Base-by-base conservation (phyloP, 495 filamentous ascomycete species). In the Aspergillus nanangensis region DNA sequence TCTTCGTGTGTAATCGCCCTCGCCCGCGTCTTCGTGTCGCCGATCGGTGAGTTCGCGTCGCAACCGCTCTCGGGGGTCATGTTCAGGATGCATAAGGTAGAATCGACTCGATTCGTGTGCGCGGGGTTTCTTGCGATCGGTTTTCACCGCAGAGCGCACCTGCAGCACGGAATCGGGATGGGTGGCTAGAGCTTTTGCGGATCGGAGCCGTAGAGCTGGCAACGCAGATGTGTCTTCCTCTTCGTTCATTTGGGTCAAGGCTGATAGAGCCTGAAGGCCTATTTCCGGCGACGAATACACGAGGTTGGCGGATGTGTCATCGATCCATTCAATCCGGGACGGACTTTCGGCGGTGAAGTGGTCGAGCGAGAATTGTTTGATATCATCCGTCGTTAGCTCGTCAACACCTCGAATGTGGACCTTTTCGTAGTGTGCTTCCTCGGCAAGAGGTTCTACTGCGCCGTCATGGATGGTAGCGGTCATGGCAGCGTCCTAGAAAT, bases 241-340 rank as follows among this genome's bases (percentile, higher is more conserved):
- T 40, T 66, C 61, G 23, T 48, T 44, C 27, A 62, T 52, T 44
- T 75, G 63, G 3, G 69, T 73, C 37, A 96, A 74, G 4, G 81
- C 77, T 33, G 69, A 57, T n/a, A 98, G 76, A 11, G 90, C 92
- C 39, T 80, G 72, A 2, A 75, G 54, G 1, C 91, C 92, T n/a
- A 75, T 58, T n/a, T 83, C 80, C 15, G 84, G 65, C 19, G 74
- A 77, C 21, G 75, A 71, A 71, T 90, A 98, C 34, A 92, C 58
- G 24, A 95, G 61, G 53, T 96, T 96, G 48, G 89, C 88, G 0
- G 90, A 93, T 14, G 79, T 85, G 61, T 98, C 93, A 55, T 98
- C 86, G 50, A 98, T 91, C 93, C 93, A 98, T 65, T 96, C 88
- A 52, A 96, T 69, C 15, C 79, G 77, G 18, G 70, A 58, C 22